Evolutionary conservation across 805 yeast species (phyloP).

Genomic region (Scheffersomyces spartinae): DNA sequence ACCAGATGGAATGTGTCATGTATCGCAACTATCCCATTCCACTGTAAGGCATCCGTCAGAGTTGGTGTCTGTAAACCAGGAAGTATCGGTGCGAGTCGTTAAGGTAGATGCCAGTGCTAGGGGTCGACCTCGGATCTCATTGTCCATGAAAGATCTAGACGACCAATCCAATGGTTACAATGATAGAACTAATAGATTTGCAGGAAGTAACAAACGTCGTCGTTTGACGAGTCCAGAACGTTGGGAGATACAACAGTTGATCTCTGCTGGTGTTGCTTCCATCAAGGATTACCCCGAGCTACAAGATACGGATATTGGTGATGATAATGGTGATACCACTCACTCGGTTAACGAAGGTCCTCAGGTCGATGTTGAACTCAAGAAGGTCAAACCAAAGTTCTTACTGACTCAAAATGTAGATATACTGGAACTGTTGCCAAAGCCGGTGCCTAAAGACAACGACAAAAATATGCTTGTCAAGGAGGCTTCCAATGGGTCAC

Average conservation of each 20-base stretch:
- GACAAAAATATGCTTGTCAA: no score
- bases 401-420: constrained; percentile 42
- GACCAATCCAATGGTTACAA: constrained; percentile 59
- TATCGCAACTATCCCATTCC: constrained; percentile 49
- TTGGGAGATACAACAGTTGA: constrained; percentile 82
- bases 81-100: constrained; percentile 52
- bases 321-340: constrained; percentile 6
- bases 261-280: constrained; percentile 64
- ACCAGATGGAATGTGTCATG: constrained; percentile 62
- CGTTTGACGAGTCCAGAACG: constrained; percentile 75
- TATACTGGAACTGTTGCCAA: constrained; percentile 31
- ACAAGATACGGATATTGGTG: constrained; percentile 8
- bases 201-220: constrained; percentile 5
- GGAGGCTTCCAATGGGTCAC: constrained; percentile 68
- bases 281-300: constrained; percentile 62
- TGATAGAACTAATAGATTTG: constrained; percentile 1
- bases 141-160: constrained; percentile 61
- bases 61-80: constrained; percentile 41
- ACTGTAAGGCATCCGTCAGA: constrained; percentile 51
- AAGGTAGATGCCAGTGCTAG: constrained; percentile 25
- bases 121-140: constrained; percentile 25
- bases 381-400: constrained; percentile 60
- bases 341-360: constrained; percentile 16
- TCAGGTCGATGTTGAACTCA: constrained; percentile 63
- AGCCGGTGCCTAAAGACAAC: constrained; percentile 54